Conservation (phyloP, 2,329 filamentous ascomycete species). For the Colletotrichum sojae region DNA sequence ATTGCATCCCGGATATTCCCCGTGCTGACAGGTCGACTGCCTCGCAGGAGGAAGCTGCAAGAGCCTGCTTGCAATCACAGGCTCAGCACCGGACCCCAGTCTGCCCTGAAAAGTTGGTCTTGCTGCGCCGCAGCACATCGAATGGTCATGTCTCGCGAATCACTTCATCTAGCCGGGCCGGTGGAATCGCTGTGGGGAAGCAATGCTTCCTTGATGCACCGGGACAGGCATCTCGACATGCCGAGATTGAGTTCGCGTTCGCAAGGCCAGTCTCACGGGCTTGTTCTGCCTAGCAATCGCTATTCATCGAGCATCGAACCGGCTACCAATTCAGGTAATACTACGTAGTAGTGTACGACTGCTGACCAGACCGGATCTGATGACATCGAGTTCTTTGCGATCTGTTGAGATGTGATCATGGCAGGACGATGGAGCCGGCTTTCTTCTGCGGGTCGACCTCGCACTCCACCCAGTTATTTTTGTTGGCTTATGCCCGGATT, state of each 20-base stretch:
- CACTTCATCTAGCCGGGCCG: constrained; percentile 31
- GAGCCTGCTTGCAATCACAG: not conserved
- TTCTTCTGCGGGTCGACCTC: constrained; percentile 9
- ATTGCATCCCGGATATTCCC: not conserved
- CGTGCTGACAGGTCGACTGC: not conserved
- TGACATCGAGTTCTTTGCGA: constrained; percentile 10
- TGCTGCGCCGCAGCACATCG: constrained; percentile 15
- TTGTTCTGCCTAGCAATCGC: not conserved
- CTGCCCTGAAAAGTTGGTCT: not conserved
- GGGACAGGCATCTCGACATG: constrained; percentile 21
- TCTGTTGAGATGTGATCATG: constrained; percentile 37
- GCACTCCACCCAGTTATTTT: constrained; percentile 1
- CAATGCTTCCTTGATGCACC: constrained; percentile 18
- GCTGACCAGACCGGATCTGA: constrained; percentile 17
- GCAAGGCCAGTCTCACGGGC: not conserved
- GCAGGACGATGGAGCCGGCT: constrained; percentile 10
- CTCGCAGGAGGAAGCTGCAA: constrained; percentile 12
- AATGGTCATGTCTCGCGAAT: constrained; percentile 6
- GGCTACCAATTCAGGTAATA: not conserved
- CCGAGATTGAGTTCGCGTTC: constrained; percentile 18
- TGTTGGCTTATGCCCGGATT: constrained; percentile 6
- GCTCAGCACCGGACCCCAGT: not conserved
- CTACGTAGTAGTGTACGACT: not conserved
- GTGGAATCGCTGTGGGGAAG: constrained; percentile 2
- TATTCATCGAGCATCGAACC: not conserved